Base-by-base conservation (phyloP, 1,139 yeast species). In the Yamadazyma atlantica region DNA sequence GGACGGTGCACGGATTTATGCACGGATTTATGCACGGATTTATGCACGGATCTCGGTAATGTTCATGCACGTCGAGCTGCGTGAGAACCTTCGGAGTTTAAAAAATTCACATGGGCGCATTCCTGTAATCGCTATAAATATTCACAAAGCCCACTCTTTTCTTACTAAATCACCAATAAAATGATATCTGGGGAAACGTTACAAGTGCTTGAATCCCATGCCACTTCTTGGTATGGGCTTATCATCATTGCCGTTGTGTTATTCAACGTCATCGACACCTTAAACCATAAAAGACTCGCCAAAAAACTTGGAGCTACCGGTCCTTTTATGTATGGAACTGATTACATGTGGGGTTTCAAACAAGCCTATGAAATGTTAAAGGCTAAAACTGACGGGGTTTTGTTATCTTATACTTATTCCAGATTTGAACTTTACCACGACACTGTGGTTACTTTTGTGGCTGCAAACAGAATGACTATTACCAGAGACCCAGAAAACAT, bases 401-500 rank as follows among this genome's bases (percentile, higher is more conserved):
- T 19, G 22, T 6, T 19, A 9, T 19, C 6, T 9, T 19, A 6
- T 19, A 19, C 22, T 19, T 9, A 15, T 28, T 19, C 43, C 45
- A 5, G 41, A 57, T 24, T 60, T 49, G 42, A 34, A 19, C 8
- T 6, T 6, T 19, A 21, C 14, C 31, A 31, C 16, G 43, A 44
- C 29, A 45, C 50, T n/a, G 9, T 27, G 4, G 0, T 1, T 1
- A 25, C 40, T 4, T 25, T 10, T 3, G 21, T 50, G 16, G 49
- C 43, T 6, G 42, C 39, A 13, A 27, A 17, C 4, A 5, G 1
- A 2, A 9, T 38, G 13, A 13, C 52, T 29, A 40, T 47, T 28
- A 57, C 64, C 29, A 42, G 46, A 34, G 64, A 61, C 13, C 64
- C 66, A 8, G 66, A 61, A 37, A 61, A 64, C 49, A 51, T 66